A percentile compares a stretch with the other conserved stretches of the same genome.
Evolutionary conservation across 176 grass and related monocot species (phyloP).

Genomic region (Luzula sylvatica): DNA sequence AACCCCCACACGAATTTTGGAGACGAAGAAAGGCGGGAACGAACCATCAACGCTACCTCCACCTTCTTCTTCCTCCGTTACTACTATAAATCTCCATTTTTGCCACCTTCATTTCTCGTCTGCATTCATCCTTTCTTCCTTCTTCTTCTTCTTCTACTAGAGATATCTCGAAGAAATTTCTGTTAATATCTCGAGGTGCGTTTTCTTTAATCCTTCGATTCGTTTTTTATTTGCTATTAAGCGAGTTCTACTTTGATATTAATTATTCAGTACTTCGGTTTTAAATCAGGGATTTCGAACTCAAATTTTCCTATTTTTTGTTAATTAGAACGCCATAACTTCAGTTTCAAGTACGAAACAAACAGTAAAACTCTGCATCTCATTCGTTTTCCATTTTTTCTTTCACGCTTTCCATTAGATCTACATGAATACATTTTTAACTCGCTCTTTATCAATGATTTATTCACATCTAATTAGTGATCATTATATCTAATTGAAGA

Average conservation of each 20-base stretch:
- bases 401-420: not conserved
- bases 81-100: constrained; percentile 7
- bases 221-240: not conserved
- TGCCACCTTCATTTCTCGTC: constrained; percentile 6
- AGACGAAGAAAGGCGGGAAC: constrained; percentile 17
- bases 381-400: too few relatives aligned
- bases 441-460: not conserved
- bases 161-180: not conserved
- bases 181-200: constrained; percentile 10
- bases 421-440: not conserved
- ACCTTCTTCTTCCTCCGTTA: not conserved
- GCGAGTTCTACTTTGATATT: not conserved
- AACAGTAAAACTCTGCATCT: too few relatives aligned
- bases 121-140: constrained; percentile 7
- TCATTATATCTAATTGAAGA: not conserved
- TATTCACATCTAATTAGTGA: not conserved
- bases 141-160: constrained; percentile 1
- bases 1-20: constrained; percentile 11
- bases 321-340: constrained; percentile 3
- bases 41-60: not conserved
- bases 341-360: too few relatives aligned
- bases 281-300: too few relatives aligned
- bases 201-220: not conserved
- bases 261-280: not conserved
- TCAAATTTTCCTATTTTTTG: not conserved